Percentiles rank a stretch among this genome's conserved stretches.
These are phyloP conservation scores for Penicillium coffeae DNA, from an alignment of 495 filamentous ascomycete species.

Conservation along the genomic window DNA sequence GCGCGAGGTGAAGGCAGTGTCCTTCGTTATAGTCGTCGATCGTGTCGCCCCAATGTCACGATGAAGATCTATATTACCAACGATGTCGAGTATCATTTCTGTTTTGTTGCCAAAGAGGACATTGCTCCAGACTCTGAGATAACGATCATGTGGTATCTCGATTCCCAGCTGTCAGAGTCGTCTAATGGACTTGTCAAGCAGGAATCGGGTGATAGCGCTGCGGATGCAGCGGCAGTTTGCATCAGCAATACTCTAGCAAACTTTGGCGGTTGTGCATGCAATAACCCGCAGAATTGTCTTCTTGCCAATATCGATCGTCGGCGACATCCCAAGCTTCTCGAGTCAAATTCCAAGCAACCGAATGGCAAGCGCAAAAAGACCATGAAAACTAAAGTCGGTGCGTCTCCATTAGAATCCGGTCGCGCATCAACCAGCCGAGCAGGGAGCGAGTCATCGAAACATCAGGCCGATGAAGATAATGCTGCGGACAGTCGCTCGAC, in stretches of 20 bases:
- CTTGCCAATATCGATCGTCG: constrained; percentile 72
- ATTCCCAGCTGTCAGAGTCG: constrained; percentile 43
- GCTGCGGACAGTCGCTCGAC: constrained; percentile 55
- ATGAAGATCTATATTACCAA: constrained; percentile 79
- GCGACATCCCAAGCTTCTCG: constrained; percentile 46
- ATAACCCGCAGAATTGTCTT: constrained; percentile 58
- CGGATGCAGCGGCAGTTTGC: constrained; percentile 50
- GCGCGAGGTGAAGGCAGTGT: constrained; percentile 77
- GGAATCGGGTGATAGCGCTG: constrained; percentile 38
- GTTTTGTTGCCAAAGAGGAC: constrained; percentile 73
- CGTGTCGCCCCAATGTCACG: constrained; percentile 78
- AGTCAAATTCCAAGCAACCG: constrained; percentile 25
- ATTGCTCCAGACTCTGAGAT: constrained; percentile 62
- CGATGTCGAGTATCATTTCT: constrained; percentile 77
- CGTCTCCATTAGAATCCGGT: constrained; percentile 66
- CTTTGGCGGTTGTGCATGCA: constrained; percentile 86
- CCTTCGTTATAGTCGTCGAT: constrained; percentile 80
- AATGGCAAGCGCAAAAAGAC: constrained; percentile 54
- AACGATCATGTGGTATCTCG: constrained; percentile 64
- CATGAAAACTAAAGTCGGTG: constrained; percentile 51
- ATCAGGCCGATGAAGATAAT: constrained; percentile 48
- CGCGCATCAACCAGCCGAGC: constrained; percentile 74
- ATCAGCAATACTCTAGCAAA: constrained; percentile 75
- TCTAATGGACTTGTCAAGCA: constrained; percentile 46
- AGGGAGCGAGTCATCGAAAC: constrained; percentile 64